Base-by-base conservation (phyloP, 2,329 filamentous ascomycete genomes). In the Ceratocystis diversiconidia region DNA sequence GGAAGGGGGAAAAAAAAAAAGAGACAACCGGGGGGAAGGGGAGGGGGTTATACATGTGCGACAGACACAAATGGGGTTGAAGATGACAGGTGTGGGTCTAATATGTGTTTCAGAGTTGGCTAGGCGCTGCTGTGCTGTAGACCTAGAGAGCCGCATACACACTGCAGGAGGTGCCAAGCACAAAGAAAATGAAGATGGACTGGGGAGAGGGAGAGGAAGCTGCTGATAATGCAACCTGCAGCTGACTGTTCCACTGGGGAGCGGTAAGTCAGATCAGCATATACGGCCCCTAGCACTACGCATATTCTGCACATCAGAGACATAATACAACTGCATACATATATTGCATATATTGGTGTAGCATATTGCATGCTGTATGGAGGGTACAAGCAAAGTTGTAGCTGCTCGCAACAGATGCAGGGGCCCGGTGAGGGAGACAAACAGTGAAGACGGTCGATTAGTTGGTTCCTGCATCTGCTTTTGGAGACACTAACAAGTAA, bases 91-190 rank as follows among this genome's bases (percentile, higher is more conserved):
- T 52, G 55, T 59, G 17, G 25, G 55, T 36, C 30, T 59, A 59
- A 30, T 36, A 59, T 8, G 28, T 36, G 55, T 59, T 59, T 59
- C 55, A 59, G 55, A 59, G 36, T 36, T n/a, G 32, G 55, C 55
- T 59, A 36, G 55, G 25, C 28, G 55, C 55, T 59, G 28, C n/a
- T 12, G 28, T 59, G 55, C 25, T 57, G 52, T 57, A 57, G n/a
- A 50, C 48, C 48, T 52, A 52, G 17, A 52, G 22, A 52, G 48
- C 48, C 17, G 48, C 48, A 52, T 10, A 25, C 22, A 52, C 10
- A 10, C 10, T 28, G 22, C 48, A 52, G 19, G 22, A 41, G 36
- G 36, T 50, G 22, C 48, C 48, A 52, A 52, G 48, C 22, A 52
- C 48, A 48, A 48, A 19, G 19, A 48, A 48, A 48, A 48, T n/a